A percentile compares a stretch with the other conserved stretches of the same genome.
These are phyloP conservation scores for Penicillium glabrum DNA, from an alignment of 2,329 filamentous ascomycete genomes.

Conservation along the genomic window DNA sequence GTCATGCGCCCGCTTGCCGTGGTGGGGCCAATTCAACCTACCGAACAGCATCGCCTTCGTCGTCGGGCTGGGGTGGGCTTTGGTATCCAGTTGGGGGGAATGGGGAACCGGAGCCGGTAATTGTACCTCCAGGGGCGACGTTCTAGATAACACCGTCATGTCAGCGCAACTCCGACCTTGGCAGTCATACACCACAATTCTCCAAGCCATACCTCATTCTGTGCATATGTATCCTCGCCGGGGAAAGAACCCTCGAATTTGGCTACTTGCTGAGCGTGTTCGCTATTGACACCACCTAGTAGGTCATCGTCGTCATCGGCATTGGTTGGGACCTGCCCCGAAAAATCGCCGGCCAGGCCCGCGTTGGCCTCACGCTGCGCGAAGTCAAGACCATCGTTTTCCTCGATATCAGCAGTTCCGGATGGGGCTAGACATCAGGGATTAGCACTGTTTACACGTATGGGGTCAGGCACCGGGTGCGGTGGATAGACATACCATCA, in stretches of 20 bases:
- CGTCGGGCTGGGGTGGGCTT: slow-evolving; percentile 62
- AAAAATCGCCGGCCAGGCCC: slow-evolving; percentile 90
- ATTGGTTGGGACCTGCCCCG: slow-evolving; percentile 61
- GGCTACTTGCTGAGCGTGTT: slow-evolving; percentile 47
- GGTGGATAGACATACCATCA: slow-evolving; percentile 46
- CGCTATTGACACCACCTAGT: slow-evolving; percentile 57
- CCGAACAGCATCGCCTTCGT: slow-evolving; percentile 84
- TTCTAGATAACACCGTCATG: slow-evolving; percentile 48
- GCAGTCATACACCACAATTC: not conserved
- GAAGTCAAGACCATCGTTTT: slow-evolving; percentile 67
- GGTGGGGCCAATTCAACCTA: slow-evolving; percentile 25
- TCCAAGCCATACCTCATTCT: slow-evolving; percentile 63
- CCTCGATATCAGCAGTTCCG: slow-evolving; percentile 31
- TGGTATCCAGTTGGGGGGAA: slow-evolving; percentile 55
- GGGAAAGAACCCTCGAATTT: slow-evolving; percentile 90
- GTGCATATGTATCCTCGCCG: slow-evolving; percentile 67
- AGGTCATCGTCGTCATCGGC: slow-evolving; percentile 69
- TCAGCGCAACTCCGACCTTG: slow-evolving; percentile 14
- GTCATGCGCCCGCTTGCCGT: slow-evolving; percentile 7
- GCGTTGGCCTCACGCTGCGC: slow-evolving; percentile 90
- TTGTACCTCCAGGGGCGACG: slow-evolving; percentile 72
- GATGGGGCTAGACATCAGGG: slow-evolving; percentile 32
- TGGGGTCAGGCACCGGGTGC: slow-evolving; percentile 16
- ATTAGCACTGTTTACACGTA: slow-evolving; percentile 25
- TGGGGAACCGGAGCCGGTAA: slow-evolving; percentile 68